Base-by-base conservation (phyloP, 2,329 filamentous ascomycete genomes). In the Talaromyces atroroseus region DNA sequence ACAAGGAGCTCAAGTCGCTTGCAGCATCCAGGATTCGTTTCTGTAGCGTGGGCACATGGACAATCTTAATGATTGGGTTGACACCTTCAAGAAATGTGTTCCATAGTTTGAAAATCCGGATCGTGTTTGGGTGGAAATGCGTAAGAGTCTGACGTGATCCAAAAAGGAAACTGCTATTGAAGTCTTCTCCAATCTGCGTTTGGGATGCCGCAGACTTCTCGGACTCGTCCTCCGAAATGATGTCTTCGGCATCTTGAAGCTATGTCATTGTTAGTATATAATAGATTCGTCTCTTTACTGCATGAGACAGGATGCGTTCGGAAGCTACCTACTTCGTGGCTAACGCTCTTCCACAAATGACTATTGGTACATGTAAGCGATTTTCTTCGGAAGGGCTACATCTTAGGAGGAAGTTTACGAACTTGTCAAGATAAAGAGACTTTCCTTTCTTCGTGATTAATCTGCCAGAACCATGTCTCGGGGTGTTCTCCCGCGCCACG, bases 1-100 rank as follows among this genome's bases (percentile, higher is more conserved):
- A 59, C 8, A 66, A 49, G 16, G 49, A 56, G 20, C 58, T 49
- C 16, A 63, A 51, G 26, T 62, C 57, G 24, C 46, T 54, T 44
- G 52, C 62, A 34, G 62, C 64, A 44, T 70, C 66, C 11, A 63
- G 50, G 34, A 69, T 61, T 20, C 56, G 56, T n/a, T 58, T 57
- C 53, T 64, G 62, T 26, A 68, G 61, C n/a, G 66, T 62, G 32
- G 64, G 64, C 2, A 59, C 56, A 58, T 66, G 64, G 5, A 65
- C 51, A 21, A 68, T 48, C 50, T 67, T 68, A 3, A 59, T 61
- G 10, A 68, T 50, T 24, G 65, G 65, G 54, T 66, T 57, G n/a
- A 68, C 60, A 23, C 64, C 64, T 8, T 63, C 59, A n/a, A 63
- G 26, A 52, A 65, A 67, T 20, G 58, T 56, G 40, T 66, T 61